phyloP scores from a whole-genome alignment of 129 eudicot species.

The Escallonia herrerae region DNA sequence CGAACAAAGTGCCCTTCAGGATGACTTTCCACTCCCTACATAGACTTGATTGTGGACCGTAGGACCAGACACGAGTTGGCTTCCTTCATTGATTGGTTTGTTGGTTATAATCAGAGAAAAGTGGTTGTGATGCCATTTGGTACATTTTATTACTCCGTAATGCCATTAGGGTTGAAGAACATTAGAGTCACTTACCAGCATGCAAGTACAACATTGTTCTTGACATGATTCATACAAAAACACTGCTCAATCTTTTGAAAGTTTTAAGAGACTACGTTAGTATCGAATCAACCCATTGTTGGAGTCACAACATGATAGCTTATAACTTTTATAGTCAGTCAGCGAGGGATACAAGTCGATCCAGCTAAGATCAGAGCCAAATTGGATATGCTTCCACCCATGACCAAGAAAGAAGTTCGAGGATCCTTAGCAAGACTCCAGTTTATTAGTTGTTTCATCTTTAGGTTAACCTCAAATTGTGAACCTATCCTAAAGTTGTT shows the following conservation, averaged over 20 bases:
- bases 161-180: not conserved
- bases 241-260: not conserved
- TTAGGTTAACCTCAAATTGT: not conserved
- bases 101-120: not conserved
- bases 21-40: not conserved
- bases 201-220: not conserved
- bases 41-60: not conserved
- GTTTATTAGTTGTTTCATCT: not conserved
- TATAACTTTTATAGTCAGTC: not conserved
- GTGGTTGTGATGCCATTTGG: not conserved
- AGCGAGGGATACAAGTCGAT: not conserved
- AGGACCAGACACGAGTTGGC: not conserved
- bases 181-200: not conserved
- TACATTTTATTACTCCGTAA: not conserved
- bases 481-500: not conserved
- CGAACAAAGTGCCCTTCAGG: not conserved
- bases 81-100: not conserved
- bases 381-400: not conserved
- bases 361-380: not conserved
- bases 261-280: not conserved
- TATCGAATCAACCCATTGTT: not conserved
- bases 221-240: not conserved
- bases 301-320: not conserved
- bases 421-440: not conserved
- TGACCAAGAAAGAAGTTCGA: not conserved